A percentile compares a stretch with the other conserved stretches of the same genome.
Evolutionary conservation across 257 asterid species (phyloP).

Genomic region (Jasminum sambac): DNA sequence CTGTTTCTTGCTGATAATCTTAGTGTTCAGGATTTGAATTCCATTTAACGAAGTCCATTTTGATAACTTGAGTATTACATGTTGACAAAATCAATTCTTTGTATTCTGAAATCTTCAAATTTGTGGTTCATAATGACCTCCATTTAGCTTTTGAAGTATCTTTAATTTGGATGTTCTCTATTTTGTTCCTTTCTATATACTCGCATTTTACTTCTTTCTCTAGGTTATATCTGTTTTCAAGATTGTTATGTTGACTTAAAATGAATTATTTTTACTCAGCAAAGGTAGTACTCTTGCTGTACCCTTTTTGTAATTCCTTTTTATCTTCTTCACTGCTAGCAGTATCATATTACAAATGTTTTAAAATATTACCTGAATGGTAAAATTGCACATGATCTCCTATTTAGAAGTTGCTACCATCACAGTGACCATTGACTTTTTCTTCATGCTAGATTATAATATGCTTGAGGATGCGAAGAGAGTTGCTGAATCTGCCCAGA

Average conservation of each 20-base stretch:
- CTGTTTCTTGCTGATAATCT: too few relatives aligned
- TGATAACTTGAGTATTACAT: too few relatives aligned
- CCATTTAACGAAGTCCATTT: too few relatives aligned
- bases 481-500: constrained; percentile 79
- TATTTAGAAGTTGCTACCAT: neutral
- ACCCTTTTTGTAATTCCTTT: neutral
- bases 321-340: neutral
- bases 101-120: neutral
- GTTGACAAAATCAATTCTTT: neutral
- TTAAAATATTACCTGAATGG: neutral
- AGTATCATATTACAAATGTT: neutral
- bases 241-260: neutral
- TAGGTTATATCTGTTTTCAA: neutral
- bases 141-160: neutral
- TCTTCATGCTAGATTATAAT: constrained; percentile 52
- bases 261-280: neutral
- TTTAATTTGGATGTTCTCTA: neutral
- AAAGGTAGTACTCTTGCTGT: neutral
- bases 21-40: too few relatives aligned
- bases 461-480: constrained; percentile 94
- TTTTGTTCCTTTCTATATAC: neutral
- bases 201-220: neutral
- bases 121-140: neutral
- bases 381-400: neutral
- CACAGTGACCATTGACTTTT: neutral